Evolutionary conservation across 768 basidiomycete species (phyloP).

Genomic region (Lentinula sp.): DNA sequence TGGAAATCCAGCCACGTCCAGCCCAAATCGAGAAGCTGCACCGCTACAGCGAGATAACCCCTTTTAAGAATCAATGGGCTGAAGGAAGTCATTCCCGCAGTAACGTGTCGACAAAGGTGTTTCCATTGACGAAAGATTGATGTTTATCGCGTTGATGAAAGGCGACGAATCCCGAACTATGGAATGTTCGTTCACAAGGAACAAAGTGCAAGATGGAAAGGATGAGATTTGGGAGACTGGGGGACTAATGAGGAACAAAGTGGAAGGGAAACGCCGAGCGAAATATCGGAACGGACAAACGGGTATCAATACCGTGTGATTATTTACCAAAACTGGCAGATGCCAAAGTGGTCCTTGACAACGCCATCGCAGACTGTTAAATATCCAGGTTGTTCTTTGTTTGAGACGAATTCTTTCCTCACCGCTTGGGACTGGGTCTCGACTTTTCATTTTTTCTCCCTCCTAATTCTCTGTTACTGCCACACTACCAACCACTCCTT

Average conservation of each 20-base stretch:
- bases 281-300: not conserved
- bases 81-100: too few relatives aligned
- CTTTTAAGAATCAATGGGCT: too few relatives aligned
- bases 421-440: slow-evolving; percentile 41
- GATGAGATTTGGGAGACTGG: too few relatives aligned
- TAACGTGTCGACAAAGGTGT: too few relatives aligned
- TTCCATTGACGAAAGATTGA: not conserved
- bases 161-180: too few relatives aligned
- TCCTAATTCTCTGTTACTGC: slow-evolving; percentile 13
- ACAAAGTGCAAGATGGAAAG: too few relatives aligned
- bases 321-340: not conserved
- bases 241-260: not conserved
- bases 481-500: slow-evolving; percentile 11
- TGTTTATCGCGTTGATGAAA: not conserved
- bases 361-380: not conserved
- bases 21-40: not conserved
- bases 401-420: slow-evolving; percentile 6
- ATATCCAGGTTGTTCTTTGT: slow-evolving; percentile 1
- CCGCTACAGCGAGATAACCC: too few relatives aligned
- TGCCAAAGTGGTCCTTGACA: not conserved
- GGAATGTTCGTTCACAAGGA: too few relatives aligned
- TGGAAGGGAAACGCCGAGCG: not conserved
- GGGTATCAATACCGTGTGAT: not conserved
- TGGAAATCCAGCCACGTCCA: not conserved
- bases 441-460: slow-evolving; percentile 16